Conservation (phyloP, 139 green algal species). For the Penium margaritaceum region DNA sequence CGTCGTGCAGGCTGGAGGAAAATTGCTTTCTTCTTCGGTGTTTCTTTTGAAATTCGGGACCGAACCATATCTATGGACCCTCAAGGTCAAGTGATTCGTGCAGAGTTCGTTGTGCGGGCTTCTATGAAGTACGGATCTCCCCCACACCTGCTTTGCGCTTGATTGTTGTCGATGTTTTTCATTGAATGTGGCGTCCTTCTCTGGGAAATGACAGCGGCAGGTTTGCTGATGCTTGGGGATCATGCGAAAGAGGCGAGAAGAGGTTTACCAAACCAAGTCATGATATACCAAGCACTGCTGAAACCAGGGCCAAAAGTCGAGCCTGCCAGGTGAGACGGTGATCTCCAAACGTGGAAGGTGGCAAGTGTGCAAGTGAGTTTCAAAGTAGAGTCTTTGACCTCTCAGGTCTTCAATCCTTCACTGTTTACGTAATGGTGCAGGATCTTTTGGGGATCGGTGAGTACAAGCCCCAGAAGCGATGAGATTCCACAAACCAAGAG, state of each 20-base stretch:
- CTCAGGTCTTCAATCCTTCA: too few relatives aligned
- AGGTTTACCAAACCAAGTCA: conserved; percentile 22
- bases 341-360: too few relatives aligned
- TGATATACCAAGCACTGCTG: conserved; percentile 27
- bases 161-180: background rate
- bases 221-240: conserved; percentile 18
- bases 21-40: conserved; percentile 25
- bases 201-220: too few relatives aligned
- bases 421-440: too few relatives aligned
- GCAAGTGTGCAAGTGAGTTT: too few relatives aligned
- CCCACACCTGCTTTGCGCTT: background rate
- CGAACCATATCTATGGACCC: background rate
- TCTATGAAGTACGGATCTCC: conserved; percentile 9
- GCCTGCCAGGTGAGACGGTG: conserved; percentile 25
- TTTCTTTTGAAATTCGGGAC: conserved; percentile 25
- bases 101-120: conserved; percentile 18
- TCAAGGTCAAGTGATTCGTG: background rate
- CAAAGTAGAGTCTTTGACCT: too few relatives aligned
- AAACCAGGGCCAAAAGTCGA: conserved; percentile 28
- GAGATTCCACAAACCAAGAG: too few relatives aligned
- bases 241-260: conserved; percentile 30
- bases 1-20: conserved; percentile 31
- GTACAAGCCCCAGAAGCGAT: too few relatives aligned
- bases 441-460: conserved; percentile 6
- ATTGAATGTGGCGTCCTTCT: conserved; percentile 1